A percentile compares a stretch with the other conserved stretches of the same genome.
Conservation (phyloP, 2,329 filamentous ascomycete species). For the Fusarium mexicanum region DNA sequence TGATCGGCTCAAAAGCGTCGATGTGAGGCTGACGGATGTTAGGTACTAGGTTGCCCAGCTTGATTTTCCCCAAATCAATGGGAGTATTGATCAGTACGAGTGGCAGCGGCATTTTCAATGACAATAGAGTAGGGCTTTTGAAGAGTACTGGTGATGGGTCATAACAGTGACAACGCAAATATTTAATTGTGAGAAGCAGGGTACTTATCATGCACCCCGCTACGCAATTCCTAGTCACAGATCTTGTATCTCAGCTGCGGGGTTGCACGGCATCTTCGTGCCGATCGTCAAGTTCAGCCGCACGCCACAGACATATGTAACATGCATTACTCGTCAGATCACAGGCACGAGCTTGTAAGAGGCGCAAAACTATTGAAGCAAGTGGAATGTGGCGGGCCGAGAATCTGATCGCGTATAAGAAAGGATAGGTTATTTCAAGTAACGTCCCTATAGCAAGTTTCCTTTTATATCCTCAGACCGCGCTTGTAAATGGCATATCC, state of each 20-base stretch:
- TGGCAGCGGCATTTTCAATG: neutral
- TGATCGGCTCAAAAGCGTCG: neutral
- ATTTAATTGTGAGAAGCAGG: fast-evolving
- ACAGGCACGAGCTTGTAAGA: neutral
- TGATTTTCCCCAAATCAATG: neutral
- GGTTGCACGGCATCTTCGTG: neutral
- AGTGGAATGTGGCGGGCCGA: neutral
- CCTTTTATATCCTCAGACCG: no score
- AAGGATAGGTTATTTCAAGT: no score
- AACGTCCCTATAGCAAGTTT: no score
- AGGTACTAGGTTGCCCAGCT: neutral
- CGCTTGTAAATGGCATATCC: no score
- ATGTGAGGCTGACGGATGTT: neutral
- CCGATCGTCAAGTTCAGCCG: neutral
- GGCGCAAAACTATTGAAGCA: neutral
- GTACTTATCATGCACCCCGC: no score
- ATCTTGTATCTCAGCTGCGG: neutral
- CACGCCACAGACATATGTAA: neutral
- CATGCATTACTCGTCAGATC: no score
- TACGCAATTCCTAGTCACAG: no score
- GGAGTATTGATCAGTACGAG: neutral
- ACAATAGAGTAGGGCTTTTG: no score
- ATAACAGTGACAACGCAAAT: fast-evolving
- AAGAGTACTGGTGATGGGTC: no score
- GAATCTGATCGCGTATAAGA: no score